phyloP scores from a whole-genome alignment of 495 filamentous ascomycete genomes.

The Trichoderma gamsii region DNA sequence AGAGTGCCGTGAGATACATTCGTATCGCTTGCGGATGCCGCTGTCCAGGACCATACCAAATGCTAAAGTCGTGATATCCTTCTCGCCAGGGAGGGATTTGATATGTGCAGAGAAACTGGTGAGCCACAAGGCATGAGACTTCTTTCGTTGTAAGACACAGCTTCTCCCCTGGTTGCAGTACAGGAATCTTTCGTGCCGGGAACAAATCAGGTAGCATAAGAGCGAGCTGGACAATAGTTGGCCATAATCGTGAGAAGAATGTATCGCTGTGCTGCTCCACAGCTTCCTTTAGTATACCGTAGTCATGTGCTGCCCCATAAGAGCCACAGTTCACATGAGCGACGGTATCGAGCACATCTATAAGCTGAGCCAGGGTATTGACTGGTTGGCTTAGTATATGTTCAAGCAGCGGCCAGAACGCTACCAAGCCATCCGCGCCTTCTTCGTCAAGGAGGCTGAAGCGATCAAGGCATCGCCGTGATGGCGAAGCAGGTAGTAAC shows the following conservation, averaged over 20 bases:
- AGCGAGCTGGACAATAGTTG: slow-evolving; percentile 15
- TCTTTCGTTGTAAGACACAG: slow-evolving; percentile 11
- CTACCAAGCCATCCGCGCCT: slow-evolving; percentile 19
- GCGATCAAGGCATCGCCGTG: slow-evolving; percentile 20
- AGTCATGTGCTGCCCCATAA: slow-evolving; percentile 17
- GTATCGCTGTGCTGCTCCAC: neutral
- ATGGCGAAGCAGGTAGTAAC: slow-evolving; percentile 19
- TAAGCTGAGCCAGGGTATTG: slow-evolving; percentile 35
- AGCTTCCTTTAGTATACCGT: neutral
- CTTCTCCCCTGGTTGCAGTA: slow-evolving; percentile 9
- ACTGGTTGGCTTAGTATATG: slow-evolving; percentile 41
- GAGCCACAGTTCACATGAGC: slow-evolving; percentile 18
- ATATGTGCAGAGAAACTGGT: slow-evolving; percentile 24
- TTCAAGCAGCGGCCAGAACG: slow-evolving; percentile 41
- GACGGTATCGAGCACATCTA: slow-evolving; percentile 39
- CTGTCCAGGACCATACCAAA: slow-evolving; percentile 24
- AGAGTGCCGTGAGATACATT: slow-evolving; percentile 21
- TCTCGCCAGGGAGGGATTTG: slow-evolving; percentile 17
- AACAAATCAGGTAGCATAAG: slow-evolving; percentile 16
- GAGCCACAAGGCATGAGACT: slow-evolving; percentile 20
- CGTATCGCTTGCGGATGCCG: slow-evolving; percentile 19
- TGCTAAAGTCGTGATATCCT: slow-evolving; percentile 24
- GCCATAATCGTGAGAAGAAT: slow-evolving; percentile 16
- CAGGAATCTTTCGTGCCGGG: slow-evolving; percentile 13
- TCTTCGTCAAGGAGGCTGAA: slow-evolving; percentile 24